Evolutionary conservation across 2,329 filamentous ascomycete species (phyloP).

Genomic region (Aureobasidium lini): DNA sequence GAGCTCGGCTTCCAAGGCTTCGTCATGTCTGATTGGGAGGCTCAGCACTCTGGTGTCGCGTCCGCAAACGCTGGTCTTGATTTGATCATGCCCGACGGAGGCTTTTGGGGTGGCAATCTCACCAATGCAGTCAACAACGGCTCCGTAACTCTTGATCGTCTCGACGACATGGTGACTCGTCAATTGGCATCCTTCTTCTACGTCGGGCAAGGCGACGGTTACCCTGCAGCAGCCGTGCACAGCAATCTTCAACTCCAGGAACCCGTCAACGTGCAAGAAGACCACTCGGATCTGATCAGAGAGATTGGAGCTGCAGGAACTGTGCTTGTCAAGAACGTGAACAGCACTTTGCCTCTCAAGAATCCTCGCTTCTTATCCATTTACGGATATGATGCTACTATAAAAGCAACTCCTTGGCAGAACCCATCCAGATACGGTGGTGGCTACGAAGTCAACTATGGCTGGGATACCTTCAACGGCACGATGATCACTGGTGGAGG

Average conservation of each 20-base stretch:
- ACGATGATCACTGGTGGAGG: constrained; percentile 19
- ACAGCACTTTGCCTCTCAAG: constrained; percentile 46
- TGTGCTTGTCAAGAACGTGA: constrained; percentile 57
- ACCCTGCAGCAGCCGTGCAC: constrained; percentile 48
- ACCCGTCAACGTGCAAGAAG: constrained; percentile 26
- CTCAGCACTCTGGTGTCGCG: constrained; percentile 52
- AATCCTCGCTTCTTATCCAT: constrained; percentile 34
- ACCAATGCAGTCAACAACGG: constrained; percentile 48
- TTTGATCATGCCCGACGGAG: constrained; percentile 53
- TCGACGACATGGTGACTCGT: constrained; percentile 52
- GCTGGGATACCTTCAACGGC: constrained; percentile 22
- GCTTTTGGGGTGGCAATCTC: constrained; percentile 28
- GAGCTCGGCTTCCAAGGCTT: constrained; percentile 67
- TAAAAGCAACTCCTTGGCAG: constrained; percentile 26
- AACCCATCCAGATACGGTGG: constrained; percentile 29
- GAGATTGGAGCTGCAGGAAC: constrained; percentile 49
- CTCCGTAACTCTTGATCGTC: constrained; percentile 44
- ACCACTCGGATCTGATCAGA: constrained; percentile 45
- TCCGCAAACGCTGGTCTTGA: constrained; percentile 56
- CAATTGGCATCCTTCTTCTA: constrained; percentile 48
- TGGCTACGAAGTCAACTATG: constrained; percentile 29
- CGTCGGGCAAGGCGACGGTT: constrained; percentile 52
- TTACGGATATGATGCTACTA: constrained; percentile 33
- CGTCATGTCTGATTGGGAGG: constrained; percentile 61
- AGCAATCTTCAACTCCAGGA: constrained; percentile 35